Conservation (phyloP, 2,329 filamentous ascomycete species). For the Fusarium sp. region DNA sequence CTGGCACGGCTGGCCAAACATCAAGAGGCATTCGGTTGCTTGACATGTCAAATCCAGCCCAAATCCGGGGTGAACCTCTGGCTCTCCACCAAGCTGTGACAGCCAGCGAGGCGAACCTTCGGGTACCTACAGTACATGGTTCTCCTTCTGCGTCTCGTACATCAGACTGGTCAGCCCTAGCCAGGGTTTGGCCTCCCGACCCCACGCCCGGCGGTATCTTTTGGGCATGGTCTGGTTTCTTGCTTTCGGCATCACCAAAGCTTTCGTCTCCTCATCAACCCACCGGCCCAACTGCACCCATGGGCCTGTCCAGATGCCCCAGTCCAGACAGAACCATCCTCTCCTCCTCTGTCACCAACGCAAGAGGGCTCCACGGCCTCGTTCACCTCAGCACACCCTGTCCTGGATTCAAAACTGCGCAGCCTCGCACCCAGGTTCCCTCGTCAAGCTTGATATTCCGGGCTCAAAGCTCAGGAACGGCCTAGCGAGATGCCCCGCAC, state of each 20-base stretch:
- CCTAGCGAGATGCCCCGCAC: conserved; percentile 30
- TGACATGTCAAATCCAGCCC: conserved; percentile 31
- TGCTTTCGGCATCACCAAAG: conserved; percentile 10
- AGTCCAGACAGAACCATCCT: conserved; percentile 1
- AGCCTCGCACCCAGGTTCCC: conserved; percentile 11
- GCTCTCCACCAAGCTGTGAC: conserved; percentile 43
- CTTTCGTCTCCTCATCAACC: conserved; percentile 1
- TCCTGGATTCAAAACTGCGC: conserved; percentile 15
- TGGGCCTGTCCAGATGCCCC: neutral
- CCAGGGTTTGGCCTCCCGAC: conserved; percentile 25
- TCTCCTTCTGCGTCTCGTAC: neutral
- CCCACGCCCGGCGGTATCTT: conserved; percentile 28
- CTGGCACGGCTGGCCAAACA: conserved; percentile 16
- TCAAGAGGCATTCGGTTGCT: conserved; percentile 16
- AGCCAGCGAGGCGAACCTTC: conserved; percentile 29
- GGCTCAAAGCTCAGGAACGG: conserved; percentile 39
- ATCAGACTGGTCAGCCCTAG: conserved; percentile 38
- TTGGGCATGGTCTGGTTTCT: conserved; percentile 26
- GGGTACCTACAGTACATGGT: conserved; percentile 37
- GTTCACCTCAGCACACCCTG: conserved; percentile 4
- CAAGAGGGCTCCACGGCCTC: neutral
- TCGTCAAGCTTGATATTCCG: conserved; percentile 33
- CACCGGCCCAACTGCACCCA: neutral
- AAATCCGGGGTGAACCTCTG: conserved; percentile 41
- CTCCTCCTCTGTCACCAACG: conserved; percentile 15